Evolutionary conservation across 2,329 filamentous ascomycete species (phyloP).

Genomic region (Sporothrix variecibatus): DNA sequence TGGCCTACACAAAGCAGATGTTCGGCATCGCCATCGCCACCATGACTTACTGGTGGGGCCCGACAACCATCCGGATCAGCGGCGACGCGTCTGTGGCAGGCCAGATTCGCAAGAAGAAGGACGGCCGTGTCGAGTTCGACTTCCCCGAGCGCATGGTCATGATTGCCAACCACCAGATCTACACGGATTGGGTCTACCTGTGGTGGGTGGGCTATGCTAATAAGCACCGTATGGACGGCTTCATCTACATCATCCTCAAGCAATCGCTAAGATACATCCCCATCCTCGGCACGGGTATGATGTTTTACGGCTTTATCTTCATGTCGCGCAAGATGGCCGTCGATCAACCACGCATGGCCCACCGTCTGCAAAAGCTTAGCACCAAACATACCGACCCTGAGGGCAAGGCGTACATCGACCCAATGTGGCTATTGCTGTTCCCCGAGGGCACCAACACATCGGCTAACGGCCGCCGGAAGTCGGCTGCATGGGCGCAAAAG

Average conservation of each 20-base stretch:
- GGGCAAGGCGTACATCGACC: slow-evolving; percentile 62
- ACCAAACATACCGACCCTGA: slow-evolving; percentile 54
- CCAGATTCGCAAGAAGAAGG: slow-evolving; percentile 68
- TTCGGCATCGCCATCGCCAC: slow-evolving; percentile 78
- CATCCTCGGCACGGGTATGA: slow-evolving; percentile 76
- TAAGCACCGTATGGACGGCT: slow-evolving; percentile 73
- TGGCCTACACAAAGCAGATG: slow-evolving; percentile 81
- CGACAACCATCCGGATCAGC: slow-evolving; percentile 78
- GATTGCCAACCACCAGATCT: slow-evolving; percentile 87
- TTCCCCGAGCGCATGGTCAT: slow-evolving; percentile 81
- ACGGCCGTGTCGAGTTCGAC: slow-evolving; percentile 73
- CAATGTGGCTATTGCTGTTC: slow-evolving; percentile 90
- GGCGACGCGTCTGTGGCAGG: slow-evolving; percentile 78
- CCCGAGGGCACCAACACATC: slow-evolving; percentile 86
- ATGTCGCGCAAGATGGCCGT: slow-evolving; percentile 86
- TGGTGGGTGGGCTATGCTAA: slow-evolving; percentile 93
- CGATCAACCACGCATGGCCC: slow-evolving; percentile 73
- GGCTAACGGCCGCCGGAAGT: slow-evolving; percentile 67
- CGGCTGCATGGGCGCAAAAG: slow-evolving; percentile 75
- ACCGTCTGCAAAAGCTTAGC: slow-evolving; percentile 71
- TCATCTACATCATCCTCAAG: slow-evolving; percentile 88
- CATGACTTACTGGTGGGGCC: slow-evolving; percentile 86
- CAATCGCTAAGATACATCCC: slow-evolving; percentile 82
- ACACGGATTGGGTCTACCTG: slow-evolving; percentile 89
- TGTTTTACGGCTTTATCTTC: slow-evolving; percentile 89